Evolutionary conservation across 2,329 filamentous ascomycete species (phyloP), one percentile per base, ranked within the genome.

Genomic region (Cladophialophora immunda): DNA sequence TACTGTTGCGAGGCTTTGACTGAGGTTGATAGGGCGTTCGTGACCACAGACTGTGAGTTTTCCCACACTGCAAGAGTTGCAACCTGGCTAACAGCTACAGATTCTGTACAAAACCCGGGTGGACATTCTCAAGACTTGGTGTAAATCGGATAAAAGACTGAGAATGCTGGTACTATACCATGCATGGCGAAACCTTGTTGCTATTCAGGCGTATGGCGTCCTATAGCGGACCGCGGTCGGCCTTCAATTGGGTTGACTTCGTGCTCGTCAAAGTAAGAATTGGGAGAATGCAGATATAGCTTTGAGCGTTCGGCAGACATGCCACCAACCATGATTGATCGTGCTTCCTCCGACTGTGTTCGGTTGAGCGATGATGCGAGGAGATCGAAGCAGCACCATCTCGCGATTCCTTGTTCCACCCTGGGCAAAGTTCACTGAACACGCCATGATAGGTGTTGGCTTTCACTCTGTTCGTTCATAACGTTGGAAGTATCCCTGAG

Each of bases 1-100:
- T 89, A 89, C 74, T 89, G 87, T 61, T 47, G 58, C 79, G 19
- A 79, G 79, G 66, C 73, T 0, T 61, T 85, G 59, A 78, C 76
- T n/a, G 83, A 85, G 74, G 83, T 85, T 0, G 84, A 85, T 69
- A 76, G 84, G 11, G 82, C 82, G 2, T 85, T 85, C 72, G 83
- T 85, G 0, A 84, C 80, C 9, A 80, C 81, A 27, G 84, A 86
- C 73, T 86, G 78, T 81, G 69, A 77, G 79, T 80, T 13, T 13
- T 38, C 27, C 17, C 19, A 50, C 6, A 1, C 9, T 1, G 9
- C 15, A 8, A 55, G 53, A 32, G 27, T 22, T 50, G 22, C 45
- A 25, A 25, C 22, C 15, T 25, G 19, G 45, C 45, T 61, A 13
- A 61, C 19, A 19, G 29, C 9, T 3, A 29, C 54, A 65, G 63